phyloP scores from a whole-genome alignment of 306 rosid genomes.

The Acacia confusa region DNA sequence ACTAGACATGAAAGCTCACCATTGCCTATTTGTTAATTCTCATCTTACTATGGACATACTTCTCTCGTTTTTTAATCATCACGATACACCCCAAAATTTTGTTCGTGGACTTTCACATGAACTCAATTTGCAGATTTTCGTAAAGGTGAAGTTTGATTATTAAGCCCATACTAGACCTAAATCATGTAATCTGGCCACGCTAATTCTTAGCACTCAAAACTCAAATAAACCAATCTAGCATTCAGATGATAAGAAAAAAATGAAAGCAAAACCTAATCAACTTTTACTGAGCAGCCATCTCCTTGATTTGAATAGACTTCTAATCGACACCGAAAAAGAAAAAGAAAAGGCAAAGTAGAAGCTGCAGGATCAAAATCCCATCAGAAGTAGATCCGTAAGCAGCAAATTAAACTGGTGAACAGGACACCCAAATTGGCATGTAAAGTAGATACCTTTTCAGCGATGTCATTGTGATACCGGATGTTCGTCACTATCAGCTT shows the following conservation, averaged over 20 bases:
- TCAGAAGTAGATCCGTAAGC: background rate
- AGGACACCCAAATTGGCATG: background rate
- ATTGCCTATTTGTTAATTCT: background rate
- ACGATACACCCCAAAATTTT: background rate
- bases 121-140: background rate
- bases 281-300: background rate
- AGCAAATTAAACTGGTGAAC: background rate
- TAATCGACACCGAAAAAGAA: background rate
- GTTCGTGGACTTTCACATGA: background rate
- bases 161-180: background rate
- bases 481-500: background rate
- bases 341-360: background rate
- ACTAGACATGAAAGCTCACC: no score
- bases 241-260: background rate
- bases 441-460: background rate
- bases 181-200: background rate
- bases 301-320: background rate
- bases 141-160: background rate
- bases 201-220: background rate
- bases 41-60: background rate
- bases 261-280: background rate
- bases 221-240: background rate
- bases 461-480: background rate
- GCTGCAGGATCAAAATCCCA: background rate
- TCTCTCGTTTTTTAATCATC: background rate